Conservation (phyloP, 176 grass and related monocot species). For the Zoysia japonica region DNA sequence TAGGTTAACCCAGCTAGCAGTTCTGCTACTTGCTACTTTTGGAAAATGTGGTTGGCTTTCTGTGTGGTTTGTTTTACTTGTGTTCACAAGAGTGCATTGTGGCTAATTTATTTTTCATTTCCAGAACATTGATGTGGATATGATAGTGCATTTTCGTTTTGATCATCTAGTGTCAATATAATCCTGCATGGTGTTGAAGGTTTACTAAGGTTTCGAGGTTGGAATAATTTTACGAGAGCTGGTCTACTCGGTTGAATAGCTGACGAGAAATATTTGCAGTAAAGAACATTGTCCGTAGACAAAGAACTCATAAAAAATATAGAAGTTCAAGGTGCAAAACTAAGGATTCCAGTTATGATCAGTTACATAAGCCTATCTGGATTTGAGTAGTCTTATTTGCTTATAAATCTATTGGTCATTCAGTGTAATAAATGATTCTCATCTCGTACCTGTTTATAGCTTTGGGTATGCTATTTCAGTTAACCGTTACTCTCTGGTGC, state of each 20-base stretch:
- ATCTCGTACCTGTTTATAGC: background rate
- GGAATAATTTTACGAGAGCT: slow-evolving; percentile 6
- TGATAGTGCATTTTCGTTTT: slow-evolving; percentile 17
- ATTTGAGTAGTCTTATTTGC: background rate
- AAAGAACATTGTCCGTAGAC: background rate
- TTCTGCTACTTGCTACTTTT: background rate
- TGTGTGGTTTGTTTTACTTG: background rate
- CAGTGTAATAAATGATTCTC: background rate
- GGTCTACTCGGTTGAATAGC: background rate
- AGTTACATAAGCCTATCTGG: slow-evolving; percentile 2
- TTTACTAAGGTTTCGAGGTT: background rate
- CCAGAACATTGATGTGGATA: background rate
- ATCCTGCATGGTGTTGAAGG: background rate
- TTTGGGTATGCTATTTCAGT: background rate
- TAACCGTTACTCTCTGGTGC: background rate
- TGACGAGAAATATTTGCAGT: slow-evolving; percentile 8
- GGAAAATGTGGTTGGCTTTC: background rate
- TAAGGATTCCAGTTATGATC: background rate
- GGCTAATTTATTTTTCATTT: background rate
- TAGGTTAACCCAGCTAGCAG: background rate
- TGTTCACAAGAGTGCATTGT: background rate
- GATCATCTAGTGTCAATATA: background rate
- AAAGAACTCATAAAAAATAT: background rate
- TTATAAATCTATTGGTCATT: background rate
- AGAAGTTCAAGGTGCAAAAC: background rate